Conservation (phyloP, 2,329 filamentous ascomycete species). For the Colletotrichum eleusines region DNA sequence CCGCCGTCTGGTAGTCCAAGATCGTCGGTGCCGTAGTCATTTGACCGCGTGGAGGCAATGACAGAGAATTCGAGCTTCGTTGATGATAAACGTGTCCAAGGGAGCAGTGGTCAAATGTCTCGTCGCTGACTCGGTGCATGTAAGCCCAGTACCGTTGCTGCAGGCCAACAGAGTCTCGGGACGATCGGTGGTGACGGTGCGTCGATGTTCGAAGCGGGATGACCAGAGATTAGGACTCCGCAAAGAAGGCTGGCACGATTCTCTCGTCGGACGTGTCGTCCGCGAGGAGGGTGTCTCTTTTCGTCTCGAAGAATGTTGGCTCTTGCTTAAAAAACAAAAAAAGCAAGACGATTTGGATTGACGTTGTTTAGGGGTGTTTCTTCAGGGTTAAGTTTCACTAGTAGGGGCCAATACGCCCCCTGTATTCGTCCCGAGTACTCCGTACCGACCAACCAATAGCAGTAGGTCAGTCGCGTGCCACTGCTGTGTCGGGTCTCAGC, state of each 20-base stretch:
- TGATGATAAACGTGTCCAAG: slow-evolving; percentile 13
- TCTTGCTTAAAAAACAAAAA: background rate
- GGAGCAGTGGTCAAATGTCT: slow-evolving; percentile 1
- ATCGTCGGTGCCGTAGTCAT: slow-evolving; percentile 29
- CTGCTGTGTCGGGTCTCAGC: slow-evolving; percentile 33
- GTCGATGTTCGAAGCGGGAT: slow-evolving; percentile 5
- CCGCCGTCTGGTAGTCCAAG: slow-evolving; percentile 30
- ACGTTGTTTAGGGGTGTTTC: slow-evolving; percentile 27
- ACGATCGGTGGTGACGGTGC: slow-evolving; percentile 4
- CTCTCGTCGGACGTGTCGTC: slow-evolving; percentile 23
- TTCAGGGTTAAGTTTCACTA: slow-evolving; percentile 37
- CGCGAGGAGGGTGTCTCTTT: background rate
- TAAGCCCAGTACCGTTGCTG: slow-evolving; percentile 31
- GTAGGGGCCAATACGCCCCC: slow-evolving; percentile 35
- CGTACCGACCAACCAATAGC: slow-evolving; percentile 24
- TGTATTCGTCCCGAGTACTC: slow-evolving; percentile 32
- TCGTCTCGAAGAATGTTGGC: background rate
- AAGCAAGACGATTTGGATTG: slow-evolving; percentile 12
- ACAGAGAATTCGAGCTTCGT: background rate
- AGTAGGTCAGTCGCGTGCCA: slow-evolving; percentile 32
- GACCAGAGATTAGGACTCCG: slow-evolving; percentile 8
- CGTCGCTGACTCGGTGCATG: slow-evolving; percentile 32
- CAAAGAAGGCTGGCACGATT: slow-evolving; percentile 18
- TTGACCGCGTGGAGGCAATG: slow-evolving; percentile 14
- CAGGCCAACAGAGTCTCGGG: slow-evolving; percentile 18